phyloP scores from a whole-genome alignment of 1,139 yeast species.

The Kodamaea suecica region DNA sequence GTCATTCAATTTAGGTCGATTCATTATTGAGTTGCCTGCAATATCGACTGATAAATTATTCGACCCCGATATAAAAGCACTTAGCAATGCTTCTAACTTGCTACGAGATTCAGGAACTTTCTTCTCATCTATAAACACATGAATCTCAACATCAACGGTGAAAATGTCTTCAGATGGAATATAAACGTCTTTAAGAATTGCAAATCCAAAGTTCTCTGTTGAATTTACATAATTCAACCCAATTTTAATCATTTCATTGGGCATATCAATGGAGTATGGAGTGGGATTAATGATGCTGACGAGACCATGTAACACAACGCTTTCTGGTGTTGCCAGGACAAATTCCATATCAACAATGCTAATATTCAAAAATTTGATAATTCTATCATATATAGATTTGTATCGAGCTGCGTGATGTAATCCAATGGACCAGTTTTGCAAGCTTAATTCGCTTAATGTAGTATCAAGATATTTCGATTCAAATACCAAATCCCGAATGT shows the following conservation, averaged over 20 bases:
- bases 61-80: slow-evolving; percentile 24
- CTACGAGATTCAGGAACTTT: slow-evolving; percentile 11
- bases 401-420: background rate
- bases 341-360: slow-evolving; percentile 23
- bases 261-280: slow-evolving; percentile 21
- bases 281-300: slow-evolving; percentile 40
- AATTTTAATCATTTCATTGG: slow-evolving; percentile 17
- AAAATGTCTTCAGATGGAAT: slow-evolving; percentile 18
- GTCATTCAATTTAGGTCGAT: slow-evolving; percentile 16
- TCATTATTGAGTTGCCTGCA: slow-evolving; percentile 12
- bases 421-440: slow-evolving; percentile 3
- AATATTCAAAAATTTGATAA: slow-evolving; percentile 20
- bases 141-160: slow-evolving; percentile 15
- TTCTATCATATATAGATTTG: slow-evolving; percentile 7
- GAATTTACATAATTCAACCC: slow-evolving; percentile 17
- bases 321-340: slow-evolving; percentile 21
- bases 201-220: slow-evolving; percentile 17
- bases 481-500: slow-evolving; percentile 17
- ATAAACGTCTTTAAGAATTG: slow-evolving; percentile 14
- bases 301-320: slow-evolving; percentile 25
- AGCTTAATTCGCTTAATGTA: slow-evolving; percentile 7
- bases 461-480: slow-evolving; percentile 11
- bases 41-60: slow-evolving; percentile 12
- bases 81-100: slow-evolving; percentile 18
- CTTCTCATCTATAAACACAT: slow-evolving; percentile 10